These are phyloP conservation scores for Pyrenochaeta sp. DNA, from an alignment of 2,329 filamentous ascomycete species.

Conservation along the genomic window DNA sequence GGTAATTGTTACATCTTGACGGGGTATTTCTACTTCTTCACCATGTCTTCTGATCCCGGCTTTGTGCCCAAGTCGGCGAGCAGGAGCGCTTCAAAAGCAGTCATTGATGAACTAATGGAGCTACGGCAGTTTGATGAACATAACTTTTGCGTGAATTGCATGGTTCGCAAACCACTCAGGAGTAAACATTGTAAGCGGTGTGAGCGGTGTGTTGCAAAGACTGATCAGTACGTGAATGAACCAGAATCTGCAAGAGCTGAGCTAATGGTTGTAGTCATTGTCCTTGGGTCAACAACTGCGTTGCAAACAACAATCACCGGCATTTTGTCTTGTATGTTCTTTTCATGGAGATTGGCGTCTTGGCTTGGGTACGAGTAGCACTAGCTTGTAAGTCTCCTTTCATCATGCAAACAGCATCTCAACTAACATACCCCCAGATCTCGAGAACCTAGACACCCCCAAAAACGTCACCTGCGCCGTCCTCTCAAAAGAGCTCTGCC, in stretches of 20 bases:
- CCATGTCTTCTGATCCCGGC: conserved; percentile 89
- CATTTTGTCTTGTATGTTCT: conserved; percentile 94
- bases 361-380: conserved; percentile 73
- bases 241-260: background rate
- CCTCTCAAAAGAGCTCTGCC: conserved; percentile 77
- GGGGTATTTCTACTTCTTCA: conserved; percentile 83
- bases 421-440: conserved; percentile 62
- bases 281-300: conserved; percentile 96
- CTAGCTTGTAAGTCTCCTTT: conserved; percentile 68
- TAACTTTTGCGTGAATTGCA: conserved; percentile 93
- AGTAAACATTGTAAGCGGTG: conserved; percentile 97
- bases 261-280: conserved; percentile 73
- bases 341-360: conserved; percentile 76
- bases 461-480: conserved; percentile 69
- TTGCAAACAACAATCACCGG: conserved; percentile 93
- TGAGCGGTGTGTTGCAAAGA: conserved; percentile 90
- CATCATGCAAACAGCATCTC: background rate
- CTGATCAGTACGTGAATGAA: conserved; percentile 79
- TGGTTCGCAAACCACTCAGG: conserved; percentile 89
- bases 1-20: conserved; percentile 69
- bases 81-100: conserved; percentile 85
- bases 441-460: conserved; percentile 65
- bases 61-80: conserved; percentile 91
- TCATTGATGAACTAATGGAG: conserved; percentile 85
- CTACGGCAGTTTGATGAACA: conserved; percentile 91